Percentiles rank a stretch among this genome's conserved stretches.
phyloP scores from a whole-genome alignment of 306 rosid species.

The Geum urbanum region DNA sequence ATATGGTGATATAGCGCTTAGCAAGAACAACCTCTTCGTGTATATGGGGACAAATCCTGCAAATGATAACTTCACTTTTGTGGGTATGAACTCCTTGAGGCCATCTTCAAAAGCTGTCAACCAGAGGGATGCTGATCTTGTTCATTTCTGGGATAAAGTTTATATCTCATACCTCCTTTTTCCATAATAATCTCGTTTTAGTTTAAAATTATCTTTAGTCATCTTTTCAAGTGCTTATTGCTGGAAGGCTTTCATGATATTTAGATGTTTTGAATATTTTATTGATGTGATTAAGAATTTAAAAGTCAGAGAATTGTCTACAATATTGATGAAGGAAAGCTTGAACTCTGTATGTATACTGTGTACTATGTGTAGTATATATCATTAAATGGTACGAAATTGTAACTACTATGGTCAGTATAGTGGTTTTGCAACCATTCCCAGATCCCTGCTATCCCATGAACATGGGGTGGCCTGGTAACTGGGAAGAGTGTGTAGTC shows the following conservation, averaged over 20 bases:
- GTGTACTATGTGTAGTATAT: no score
- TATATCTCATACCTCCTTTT: slow-evolving; percentile 13
- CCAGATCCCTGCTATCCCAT: neutral
- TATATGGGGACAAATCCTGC: slow-evolving; percentile 92
- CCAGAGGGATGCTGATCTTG: slow-evolving; percentile 94
- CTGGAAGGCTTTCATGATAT: neutral
- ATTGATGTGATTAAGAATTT: neutral
- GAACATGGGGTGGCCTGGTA: neutral
- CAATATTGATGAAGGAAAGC: neutral
- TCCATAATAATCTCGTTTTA: neutral
- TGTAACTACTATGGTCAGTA: neutral
- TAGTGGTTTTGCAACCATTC: neutral
- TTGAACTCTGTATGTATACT: neutral
- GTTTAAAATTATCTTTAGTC: neutral
- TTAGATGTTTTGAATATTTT: neutral
- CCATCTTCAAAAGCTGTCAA: slow-evolving; percentile 54
- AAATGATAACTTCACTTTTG: slow-evolving; percentile 69
- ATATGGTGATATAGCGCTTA: slow-evolving; percentile 63
- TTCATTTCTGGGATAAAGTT: slow-evolving; percentile 98
- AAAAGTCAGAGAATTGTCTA: neutral
- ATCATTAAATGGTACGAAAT: neutral
- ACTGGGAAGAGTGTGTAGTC: neutral
- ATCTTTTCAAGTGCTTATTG: neutral
- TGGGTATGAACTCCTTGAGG: slow-evolving; percentile 62
- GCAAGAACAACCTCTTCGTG: slow-evolving; percentile 38